Conservation (phyloP, 805 yeast species). For the Wickerhamomyces tratensis region DNA sequence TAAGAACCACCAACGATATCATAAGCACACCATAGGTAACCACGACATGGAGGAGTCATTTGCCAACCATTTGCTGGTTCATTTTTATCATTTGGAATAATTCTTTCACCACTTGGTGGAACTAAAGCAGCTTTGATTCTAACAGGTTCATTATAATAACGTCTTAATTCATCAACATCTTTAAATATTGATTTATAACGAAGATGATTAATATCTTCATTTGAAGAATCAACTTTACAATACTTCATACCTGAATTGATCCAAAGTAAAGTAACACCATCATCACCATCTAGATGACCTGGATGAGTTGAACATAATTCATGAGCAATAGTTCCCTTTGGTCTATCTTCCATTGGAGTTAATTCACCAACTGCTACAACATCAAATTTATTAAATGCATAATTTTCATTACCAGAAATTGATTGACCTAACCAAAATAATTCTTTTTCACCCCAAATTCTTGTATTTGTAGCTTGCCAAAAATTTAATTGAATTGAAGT, state of each 20-base stretch:
- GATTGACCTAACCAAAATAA: conserved; percentile 58
- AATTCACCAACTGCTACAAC: conserved; percentile 11
- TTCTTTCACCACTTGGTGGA: conserved; percentile 34
- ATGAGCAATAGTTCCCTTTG: conserved; percentile 7
- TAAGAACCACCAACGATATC: conserved; percentile 34
- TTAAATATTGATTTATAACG: conserved; percentile 16
- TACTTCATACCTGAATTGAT: conserved; percentile 48
- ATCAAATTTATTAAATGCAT: conserved; percentile 11
- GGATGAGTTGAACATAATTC: conserved; percentile 52
- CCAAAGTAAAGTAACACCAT: conserved; percentile 38
- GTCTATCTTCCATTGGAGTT: conserved; percentile 1
- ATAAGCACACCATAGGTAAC: conserved; percentile 57
- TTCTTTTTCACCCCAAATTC: conserved; percentile 66
- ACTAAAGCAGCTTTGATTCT: conserved; percentile 35
- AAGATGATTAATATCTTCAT: conserved; percentile 20
- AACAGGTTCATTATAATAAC: conserved; percentile 27
- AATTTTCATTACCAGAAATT: conserved; percentile 22
- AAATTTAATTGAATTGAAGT: conserved; percentile 11
- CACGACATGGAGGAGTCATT: conserved; percentile 37
- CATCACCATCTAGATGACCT: conserved; percentile 40
- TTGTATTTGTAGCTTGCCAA: conserved; percentile 10
- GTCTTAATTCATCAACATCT: conserved; percentile 4
- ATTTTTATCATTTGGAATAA: conserved; percentile 14
- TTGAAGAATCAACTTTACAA: conserved; percentile 31
- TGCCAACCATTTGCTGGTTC: conserved; percentile 49